These are phyloP conservation scores for Talaromyces funiculosus DNA, from an alignment of 2,329 filamentous ascomycete genomes.

Conservation along the genomic window DNA sequence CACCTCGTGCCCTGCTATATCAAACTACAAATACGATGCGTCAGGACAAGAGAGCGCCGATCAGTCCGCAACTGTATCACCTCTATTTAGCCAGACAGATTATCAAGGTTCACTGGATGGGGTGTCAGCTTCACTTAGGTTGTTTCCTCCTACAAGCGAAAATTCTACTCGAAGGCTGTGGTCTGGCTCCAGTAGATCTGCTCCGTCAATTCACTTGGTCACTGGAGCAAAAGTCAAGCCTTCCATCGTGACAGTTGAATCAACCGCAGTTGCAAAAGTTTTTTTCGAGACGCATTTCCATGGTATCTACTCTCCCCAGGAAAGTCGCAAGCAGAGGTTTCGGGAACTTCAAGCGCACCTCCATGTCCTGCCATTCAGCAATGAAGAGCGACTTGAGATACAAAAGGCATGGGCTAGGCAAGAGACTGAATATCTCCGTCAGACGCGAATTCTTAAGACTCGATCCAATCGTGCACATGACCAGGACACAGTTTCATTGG, in stretches of 20 bases:
- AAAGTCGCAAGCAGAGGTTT: constrained; percentile 57
- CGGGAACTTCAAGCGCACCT: constrained; percentile 61
- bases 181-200: constrained; percentile 2
- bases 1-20: constrained; percentile 12
- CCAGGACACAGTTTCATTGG: constrained; percentile 49
- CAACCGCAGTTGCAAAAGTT: constrained; percentile 72
- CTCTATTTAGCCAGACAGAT: constrained; percentile 28
- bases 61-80: constrained; percentile 28
- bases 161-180: constrained; percentile 3
- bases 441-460: constrained; percentile 64
- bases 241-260: constrained; percentile 62
- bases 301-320: constrained; percentile 53
- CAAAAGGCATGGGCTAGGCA: constrained; percentile 57
- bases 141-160: constrained; percentile 9
- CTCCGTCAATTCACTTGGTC: constrained; percentile 13
- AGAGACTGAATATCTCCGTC: constrained; percentile 70
- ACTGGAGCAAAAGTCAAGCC: constrained; percentile 17
- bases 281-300: constrained; percentile 83
- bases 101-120: constrained; percentile 30
- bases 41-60: constrained; percentile 29
- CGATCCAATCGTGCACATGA: constrained; percentile 44
- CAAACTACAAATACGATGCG: constrained; percentile 22
- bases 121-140: constrained; percentile 20
- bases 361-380: constrained; percentile 49
- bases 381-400: constrained; percentile 51